Conservation (phyloP, 2,329 filamentous ascomycete species). For the Venturia oleaginea region DNA sequence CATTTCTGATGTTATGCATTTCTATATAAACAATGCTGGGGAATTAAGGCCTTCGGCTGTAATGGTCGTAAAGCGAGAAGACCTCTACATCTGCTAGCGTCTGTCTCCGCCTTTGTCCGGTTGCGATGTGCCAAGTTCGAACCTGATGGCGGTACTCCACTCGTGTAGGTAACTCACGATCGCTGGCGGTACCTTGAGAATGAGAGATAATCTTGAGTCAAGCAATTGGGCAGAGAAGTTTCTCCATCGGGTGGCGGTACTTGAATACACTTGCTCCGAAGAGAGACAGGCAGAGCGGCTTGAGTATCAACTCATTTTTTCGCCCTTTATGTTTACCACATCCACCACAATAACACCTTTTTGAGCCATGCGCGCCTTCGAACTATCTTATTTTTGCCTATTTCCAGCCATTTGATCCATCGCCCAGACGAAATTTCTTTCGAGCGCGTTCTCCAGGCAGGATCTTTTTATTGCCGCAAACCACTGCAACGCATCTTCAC, state of each 20-base stretch:
- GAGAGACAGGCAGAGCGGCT: not conserved
- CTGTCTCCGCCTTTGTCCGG: not conserved
- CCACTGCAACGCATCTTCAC: not conserved
- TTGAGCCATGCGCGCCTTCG: not conserved
- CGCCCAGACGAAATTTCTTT: no score
- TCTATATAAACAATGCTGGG: not conserved
- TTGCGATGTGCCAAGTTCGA: constrained; percentile 13
- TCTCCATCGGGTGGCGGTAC: constrained; percentile 14
- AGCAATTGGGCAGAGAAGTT: constrained; percentile 16
- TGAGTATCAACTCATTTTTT: constrained; percentile 10
- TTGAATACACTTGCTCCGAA: constrained; percentile 10
- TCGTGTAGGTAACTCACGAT: constrained; percentile 15
- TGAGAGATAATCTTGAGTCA: constrained; percentile 15
- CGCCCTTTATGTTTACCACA: not conserved
- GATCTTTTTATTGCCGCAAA: not conserved
- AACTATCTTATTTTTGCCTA: not conserved
- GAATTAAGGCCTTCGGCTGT: constrained; percentile 6
- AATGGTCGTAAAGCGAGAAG: constrained; percentile 11
- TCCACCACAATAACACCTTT: not conserved
- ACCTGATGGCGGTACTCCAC: constrained; percentile 12
- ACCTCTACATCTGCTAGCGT: not conserved
- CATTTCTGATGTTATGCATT: not conserved
- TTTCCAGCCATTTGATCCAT: not conserved
- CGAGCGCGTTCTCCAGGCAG: no score
- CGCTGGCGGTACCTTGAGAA: constrained; percentile 13